A percentile compares a stretch with the other conserved stretches of the same genome.
Evolutionary conservation across 2,329 filamentous ascomycete genomes (phyloP).

Genomic region (Talaromyces sp.): DNA sequence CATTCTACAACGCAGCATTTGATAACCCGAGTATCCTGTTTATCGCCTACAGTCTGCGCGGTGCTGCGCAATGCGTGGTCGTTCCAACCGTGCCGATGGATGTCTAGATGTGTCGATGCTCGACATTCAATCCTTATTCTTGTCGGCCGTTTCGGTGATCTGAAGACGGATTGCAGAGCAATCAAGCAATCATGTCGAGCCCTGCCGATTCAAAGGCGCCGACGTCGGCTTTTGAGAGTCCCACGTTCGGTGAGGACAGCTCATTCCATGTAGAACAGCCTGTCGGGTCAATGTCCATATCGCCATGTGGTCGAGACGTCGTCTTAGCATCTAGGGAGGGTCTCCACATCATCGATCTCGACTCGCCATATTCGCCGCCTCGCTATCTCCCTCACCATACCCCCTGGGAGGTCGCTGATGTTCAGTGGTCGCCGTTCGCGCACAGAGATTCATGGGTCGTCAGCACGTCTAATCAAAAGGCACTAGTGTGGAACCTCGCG

Average conservation of each 20-base stretch:
- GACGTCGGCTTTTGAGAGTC: conserved; percentile 68
- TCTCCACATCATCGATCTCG: conserved; percentile 84
- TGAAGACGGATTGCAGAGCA: neutral
- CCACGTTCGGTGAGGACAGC: conserved; percentile 79
- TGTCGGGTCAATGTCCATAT: conserved; percentile 88
- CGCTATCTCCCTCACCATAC: conserved; percentile 79
- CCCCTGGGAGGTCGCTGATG: conserved; percentile 92
- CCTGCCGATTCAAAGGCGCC: conserved; percentile 35
- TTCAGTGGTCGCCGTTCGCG: conserved; percentile 94
- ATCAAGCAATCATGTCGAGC: conserved; percentile 25
- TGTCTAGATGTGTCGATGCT: neutral
- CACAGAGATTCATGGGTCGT: conserved; percentile 87
- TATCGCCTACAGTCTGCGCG: neutral
- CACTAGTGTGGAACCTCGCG: conserved; percentile 87
- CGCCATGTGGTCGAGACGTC: conserved; percentile 82
- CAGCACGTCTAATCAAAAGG: conserved; percentile 90
- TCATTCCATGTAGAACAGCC: conserved; percentile 74
- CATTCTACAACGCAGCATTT: neutral
- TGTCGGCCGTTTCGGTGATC: too few relatives aligned
- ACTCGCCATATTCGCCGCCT: conserved; percentile 81
- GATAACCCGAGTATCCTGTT: too few relatives aligned
- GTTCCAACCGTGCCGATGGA: neutral
- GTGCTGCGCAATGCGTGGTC: conserved; percentile 4
- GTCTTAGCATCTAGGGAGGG: conserved; percentile 86
- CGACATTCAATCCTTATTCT: neutral